Evolutionary conservation across 768 basidiomycete species (phyloP).

Genomic region (Gloeopeniophorella convolvens): DNA sequence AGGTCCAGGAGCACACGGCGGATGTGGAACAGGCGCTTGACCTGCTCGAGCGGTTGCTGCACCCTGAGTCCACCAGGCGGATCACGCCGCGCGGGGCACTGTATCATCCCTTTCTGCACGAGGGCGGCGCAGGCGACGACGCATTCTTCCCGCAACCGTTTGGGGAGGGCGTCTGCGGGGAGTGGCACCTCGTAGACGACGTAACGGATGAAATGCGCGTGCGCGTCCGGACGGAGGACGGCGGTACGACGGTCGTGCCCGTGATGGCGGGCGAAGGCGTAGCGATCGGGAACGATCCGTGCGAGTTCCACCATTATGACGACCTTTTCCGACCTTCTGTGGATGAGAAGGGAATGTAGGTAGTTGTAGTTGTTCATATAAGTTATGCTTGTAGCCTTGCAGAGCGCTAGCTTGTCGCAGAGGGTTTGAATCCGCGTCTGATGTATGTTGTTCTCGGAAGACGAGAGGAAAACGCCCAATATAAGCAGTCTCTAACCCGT

Average conservation of each 20-base stretch:
- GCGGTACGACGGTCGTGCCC: constrained; percentile 15
- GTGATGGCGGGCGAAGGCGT: constrained; percentile 28
- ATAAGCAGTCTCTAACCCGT: too few relatives aligned
- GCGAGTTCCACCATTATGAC: constrained; percentile 27
- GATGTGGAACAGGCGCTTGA: constrained; percentile 67
- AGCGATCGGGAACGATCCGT: constrained; percentile 30
- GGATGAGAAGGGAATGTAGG: not conserved
- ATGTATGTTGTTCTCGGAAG: too few relatives aligned
- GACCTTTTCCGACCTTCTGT: not conserved
- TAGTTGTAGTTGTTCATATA: not conserved
- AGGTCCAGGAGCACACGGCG: constrained; percentile 36
- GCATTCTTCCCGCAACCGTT: constrained; percentile 62
- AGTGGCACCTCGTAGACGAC: constrained; percentile 54
- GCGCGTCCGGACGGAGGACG: constrained; percentile 30
- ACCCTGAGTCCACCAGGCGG: constrained; percentile 71
- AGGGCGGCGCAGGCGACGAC: constrained; percentile 60
- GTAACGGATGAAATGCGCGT: constrained; percentile 52
- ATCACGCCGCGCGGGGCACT: constrained; percentile 73
- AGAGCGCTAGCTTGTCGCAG: too few relatives aligned
- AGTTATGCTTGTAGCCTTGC: too few relatives aligned
- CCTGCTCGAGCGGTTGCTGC: constrained; percentile 65
- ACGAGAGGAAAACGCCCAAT: too few relatives aligned
- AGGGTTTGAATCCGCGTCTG: too few relatives aligned
- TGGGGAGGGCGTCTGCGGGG: constrained; percentile 60
- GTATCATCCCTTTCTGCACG: constrained; percentile 68